Conservation (phyloP, 352 stramenopile species). For the Thraustochytrium sp. region DNA sequence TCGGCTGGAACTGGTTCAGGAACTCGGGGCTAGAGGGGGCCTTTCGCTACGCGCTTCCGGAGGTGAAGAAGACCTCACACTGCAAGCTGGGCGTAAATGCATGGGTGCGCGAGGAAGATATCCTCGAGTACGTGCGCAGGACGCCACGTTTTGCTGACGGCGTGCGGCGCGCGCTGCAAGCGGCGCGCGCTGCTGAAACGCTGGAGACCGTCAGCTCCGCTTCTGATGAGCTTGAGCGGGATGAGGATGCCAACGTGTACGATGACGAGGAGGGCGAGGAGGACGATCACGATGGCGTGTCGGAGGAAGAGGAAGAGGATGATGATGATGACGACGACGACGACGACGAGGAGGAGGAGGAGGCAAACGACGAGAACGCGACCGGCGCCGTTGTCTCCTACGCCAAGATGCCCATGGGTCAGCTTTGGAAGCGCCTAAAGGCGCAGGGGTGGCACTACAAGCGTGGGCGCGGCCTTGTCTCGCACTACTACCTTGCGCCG, state of each 20-base stretch:
- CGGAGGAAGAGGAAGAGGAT: not conserved
- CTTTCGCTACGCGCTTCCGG: not conserved
- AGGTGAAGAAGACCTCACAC: not conserved
- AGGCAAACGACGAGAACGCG: no score
- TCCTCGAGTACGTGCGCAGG: not conserved
- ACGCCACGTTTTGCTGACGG: not conserved
- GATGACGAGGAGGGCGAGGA: not conserved
- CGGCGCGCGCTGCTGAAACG: no score
- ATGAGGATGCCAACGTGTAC: not conserved
- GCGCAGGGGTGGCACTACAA: not conserved
- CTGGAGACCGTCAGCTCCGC: no score
- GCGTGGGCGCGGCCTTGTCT: not conserved
- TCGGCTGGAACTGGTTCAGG: not conserved
- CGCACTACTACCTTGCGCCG: constrained; percentile 1
- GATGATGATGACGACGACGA: not conserved
- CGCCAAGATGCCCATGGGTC: not conserved
- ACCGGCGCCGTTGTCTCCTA: no score
- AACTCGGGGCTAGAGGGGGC: not conserved
- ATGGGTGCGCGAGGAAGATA: not conserved
- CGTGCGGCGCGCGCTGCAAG: not conserved
- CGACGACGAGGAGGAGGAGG: not conserved
- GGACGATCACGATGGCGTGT: not conserved
- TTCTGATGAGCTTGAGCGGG: no score
- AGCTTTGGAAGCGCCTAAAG: not conserved
- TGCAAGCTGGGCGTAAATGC: not conserved